Evolutionary conservation across 148 eudicot genomes (phyloP), one percentile per base, ranked within the genome.

Genomic region (Rheum nobile): DNA sequence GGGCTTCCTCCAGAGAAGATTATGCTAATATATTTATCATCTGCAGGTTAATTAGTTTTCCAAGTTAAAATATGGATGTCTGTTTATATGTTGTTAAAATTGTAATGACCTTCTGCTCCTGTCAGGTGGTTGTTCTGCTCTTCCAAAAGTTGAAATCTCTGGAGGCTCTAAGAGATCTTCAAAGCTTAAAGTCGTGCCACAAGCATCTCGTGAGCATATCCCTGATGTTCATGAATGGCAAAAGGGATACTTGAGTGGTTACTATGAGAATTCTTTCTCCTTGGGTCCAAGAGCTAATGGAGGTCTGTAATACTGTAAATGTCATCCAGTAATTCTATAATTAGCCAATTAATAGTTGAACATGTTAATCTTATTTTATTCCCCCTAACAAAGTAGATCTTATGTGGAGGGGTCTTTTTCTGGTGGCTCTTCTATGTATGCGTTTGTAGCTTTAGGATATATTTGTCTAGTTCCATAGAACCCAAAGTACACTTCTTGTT

Each of bases 1-100:
- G 96, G 87, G 83, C 99, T 95, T 72, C 96, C 92, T 74, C 88
- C 85, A 6, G 99, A 95, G 17, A 84, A 84, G 57, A 81, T 92
- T 71, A 85, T 95, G 85, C 87, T 95, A 71, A 68, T 95, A 72
- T 90, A 92, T 77, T 72, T 95, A 71, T 90, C 99, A 48, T 88
- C 90, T 74, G 72, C 93, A 86, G 99, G 99, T 95, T 55, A 74
- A 72, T 74, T 80, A 57, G 75, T 77, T 55, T 54, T 73, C 37
- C 67, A 34, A 31, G 8, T 31, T 65, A 31, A 14, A 65, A 32
- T 17, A 65, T 34, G 39, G 16, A 32, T 19, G 32, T 65, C 39
- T 65, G 11, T 13, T 16, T 31, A 63, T 26, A 6, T 7, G 21
- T 63, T 63, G 39, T 31, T 65, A 65, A 32, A 31, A 31, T 65